These are phyloP conservation scores for Physcomitrellopsis africana DNA, from an alignment of 225 moss, liverwort and hornwort genomes.

Conservation along the genomic window DNA sequence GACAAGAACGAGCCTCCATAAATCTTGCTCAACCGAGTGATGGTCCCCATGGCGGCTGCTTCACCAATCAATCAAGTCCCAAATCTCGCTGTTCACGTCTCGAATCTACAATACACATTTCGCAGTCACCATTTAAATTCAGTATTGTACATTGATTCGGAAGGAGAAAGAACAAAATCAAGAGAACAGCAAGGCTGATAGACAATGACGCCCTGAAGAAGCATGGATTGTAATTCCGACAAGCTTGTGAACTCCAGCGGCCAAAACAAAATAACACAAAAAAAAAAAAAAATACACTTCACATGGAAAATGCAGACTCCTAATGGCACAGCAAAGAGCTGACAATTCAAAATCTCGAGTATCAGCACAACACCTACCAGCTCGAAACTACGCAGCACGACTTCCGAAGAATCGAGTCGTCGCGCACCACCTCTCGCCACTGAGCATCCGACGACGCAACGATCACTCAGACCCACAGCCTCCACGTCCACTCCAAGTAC, in stretches of 20 bases:
- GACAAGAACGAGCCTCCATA: constrained; percentile 65
- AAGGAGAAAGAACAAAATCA: not conserved
- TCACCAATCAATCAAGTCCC: not conserved
- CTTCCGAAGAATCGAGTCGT: too few species aligned
- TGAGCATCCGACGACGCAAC: too few species aligned
- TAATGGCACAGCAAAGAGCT: not conserved
- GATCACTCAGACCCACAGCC: too few species aligned
- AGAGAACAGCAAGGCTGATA: not conserved
- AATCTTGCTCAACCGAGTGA: constrained; percentile 36
- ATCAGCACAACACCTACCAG: not conserved
- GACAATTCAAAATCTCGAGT: not conserved
- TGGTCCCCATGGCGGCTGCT: constrained; percentile 40
- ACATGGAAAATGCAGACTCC: not conserved
- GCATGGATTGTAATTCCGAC: not conserved
- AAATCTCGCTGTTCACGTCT: not conserved
- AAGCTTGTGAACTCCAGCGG: not conserved
- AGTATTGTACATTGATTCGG: not conserved
- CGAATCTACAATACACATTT: constrained; percentile 23
- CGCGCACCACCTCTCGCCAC: too few species aligned
- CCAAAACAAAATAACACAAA: not conserved
- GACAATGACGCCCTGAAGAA: too few species aligned
- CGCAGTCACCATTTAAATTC: not conserved
- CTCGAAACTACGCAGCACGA: not conserved
- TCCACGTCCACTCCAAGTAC: too few species aligned
- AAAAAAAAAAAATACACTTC: not conserved